Conservation (phyloP, 768 basidiomycete species). For the Amanita subjunquillea region DNA sequence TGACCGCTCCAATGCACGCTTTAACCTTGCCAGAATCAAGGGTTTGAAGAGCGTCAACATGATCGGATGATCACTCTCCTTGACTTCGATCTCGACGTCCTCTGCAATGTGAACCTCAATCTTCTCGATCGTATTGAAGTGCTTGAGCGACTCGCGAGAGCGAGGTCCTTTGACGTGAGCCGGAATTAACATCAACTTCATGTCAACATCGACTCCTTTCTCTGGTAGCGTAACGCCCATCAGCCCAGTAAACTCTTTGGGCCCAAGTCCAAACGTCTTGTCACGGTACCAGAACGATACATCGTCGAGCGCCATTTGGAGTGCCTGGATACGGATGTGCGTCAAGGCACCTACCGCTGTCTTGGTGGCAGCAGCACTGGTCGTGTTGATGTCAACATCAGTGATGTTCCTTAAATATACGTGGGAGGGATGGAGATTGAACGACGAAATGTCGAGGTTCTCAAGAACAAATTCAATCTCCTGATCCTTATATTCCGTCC, state of each 20-base stretch:
- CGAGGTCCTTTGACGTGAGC: conserved; percentile 28
- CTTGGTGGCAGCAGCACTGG: conserved; percentile 21
- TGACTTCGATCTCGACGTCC: conserved; percentile 42
- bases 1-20: conserved; percentile 49
- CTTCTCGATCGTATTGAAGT: conserved; percentile 51
- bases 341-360: conserved; percentile 55
- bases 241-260: conserved; percentile 50
- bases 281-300: conserved; percentile 72
- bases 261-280: conserved; percentile 40
- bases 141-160: conserved; percentile 29
- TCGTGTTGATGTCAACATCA: conserved; percentile 35
- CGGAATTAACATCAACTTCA: conserved; percentile 57
- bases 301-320: conserved; percentile 52
- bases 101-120: conserved; percentile 46
- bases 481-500: conserved; percentile 61
- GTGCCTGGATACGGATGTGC: conserved; percentile 52
- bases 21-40: conserved; percentile 43
- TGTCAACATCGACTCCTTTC: conserved; percentile 58
- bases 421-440: conserved; percentile 59
- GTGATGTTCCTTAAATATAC: conserved; percentile 67
- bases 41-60: conserved; percentile 55
- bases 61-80: conserved; percentile 54
- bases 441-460: conserved; percentile 58
- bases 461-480: conserved; percentile 70
- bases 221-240: conserved; percentile 52